phyloP scores from a whole-genome alignment of 768 basidiomycete genomes.

The Kwoniella heveanensis region DNA sequence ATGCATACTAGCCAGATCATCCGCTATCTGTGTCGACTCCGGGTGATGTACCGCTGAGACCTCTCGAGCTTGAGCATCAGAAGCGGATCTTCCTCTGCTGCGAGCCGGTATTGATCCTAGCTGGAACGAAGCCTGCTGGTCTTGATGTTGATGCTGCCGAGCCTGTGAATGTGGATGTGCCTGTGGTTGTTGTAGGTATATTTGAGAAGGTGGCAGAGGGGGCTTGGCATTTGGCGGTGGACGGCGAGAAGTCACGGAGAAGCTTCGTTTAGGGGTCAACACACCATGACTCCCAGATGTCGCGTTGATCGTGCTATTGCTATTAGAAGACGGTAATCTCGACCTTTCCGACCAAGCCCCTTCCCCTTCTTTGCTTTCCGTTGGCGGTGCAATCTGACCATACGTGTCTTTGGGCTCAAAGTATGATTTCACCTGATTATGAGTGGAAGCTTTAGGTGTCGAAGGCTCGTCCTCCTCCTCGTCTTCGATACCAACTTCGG shows the following conservation, averaged over 20 bases:
- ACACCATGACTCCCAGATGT: not conserved
- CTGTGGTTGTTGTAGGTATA: not conserved
- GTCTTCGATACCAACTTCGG: constrained; percentile 11
- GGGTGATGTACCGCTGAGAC: constrained; percentile 9
- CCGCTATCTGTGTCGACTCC: constrained; percentile 10
- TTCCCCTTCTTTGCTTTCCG: constrained; percentile 3
- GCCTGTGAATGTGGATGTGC: too few species aligned
- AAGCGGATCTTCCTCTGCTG: not conserved
- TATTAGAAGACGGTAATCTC: constrained; percentile 9
- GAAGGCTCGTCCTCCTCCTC: constrained; percentile 27
- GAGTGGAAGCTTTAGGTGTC: constrained; percentile 35
- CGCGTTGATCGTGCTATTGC: constrained; percentile 8
- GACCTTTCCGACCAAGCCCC: not conserved
- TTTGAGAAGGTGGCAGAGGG: constrained; percentile 14
- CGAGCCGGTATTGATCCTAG: not conserved
- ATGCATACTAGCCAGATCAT: constrained; percentile 33
- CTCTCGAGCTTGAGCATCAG: constrained; percentile 17
- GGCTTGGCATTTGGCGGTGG: constrained; percentile 6
- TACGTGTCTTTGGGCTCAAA: constrained; percentile 18
- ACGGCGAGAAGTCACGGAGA: constrained; percentile 15
- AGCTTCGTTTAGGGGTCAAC: constrained; percentile 22
- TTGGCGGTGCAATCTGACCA: constrained; percentile 1
- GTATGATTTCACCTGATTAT: constrained; percentile 16
- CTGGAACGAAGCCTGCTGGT: constrained; percentile 6
- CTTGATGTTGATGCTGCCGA: not conserved